A percentile compares a stretch with the other conserved stretches of the same genome.
phyloP scores from a whole-genome alignment of 495 filamentous ascomycete genomes.

The Podospora didyma region DNA sequence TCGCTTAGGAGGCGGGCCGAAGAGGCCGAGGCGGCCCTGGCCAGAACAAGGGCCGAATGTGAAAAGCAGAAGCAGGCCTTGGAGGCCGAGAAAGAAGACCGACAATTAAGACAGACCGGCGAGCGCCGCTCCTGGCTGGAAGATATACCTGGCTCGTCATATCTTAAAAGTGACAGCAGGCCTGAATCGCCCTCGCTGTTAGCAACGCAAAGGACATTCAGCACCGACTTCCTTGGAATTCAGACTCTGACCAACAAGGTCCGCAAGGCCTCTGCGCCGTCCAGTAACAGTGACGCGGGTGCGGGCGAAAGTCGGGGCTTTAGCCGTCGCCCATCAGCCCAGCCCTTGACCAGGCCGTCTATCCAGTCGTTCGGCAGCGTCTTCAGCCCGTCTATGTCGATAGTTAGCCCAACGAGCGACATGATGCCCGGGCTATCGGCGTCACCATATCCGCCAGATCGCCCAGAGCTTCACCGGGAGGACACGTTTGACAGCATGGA shows the following conservation, averaged over 20 bases:
- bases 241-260: slow-evolving; percentile 37
- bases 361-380: slow-evolving; percentile 11
- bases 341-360: slow-evolving; percentile 28
- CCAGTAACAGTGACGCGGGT: slow-evolving; percentile 39
- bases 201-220: slow-evolving; percentile 41
- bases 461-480: slow-evolving; percentile 53
- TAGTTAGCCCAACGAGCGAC: slow-evolving; percentile 35
- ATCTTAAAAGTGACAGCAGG: slow-evolving; percentile 37
- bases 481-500: slow-evolving; percentile 59
- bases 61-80: slow-evolving; percentile 55
- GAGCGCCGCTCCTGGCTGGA: slow-evolving; percentile 77
- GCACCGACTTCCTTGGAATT: slow-evolving; percentile 43
- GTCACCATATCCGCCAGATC: slow-evolving; percentile 59
- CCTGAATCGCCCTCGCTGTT: slow-evolving; percentile 44
- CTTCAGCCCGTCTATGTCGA: slow-evolving; percentile 24
- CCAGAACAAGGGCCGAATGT: slow-evolving; percentile 42
- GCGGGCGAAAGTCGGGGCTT: slow-evolving; percentile 23
- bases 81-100: slow-evolving; percentile 62
- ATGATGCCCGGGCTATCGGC: slow-evolving; percentile 16
- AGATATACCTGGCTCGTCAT: slow-evolving; percentile 37
- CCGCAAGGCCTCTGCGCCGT: slow-evolving; percentile 42
- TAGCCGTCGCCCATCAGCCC: slow-evolving; percentile 36
- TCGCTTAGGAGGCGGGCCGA: slow-evolving; percentile 59
- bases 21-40: slow-evolving; percentile 60
- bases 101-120: slow-evolving; percentile 54